These are phyloP conservation scores for Daldinia vernicosa DNA, from an alignment of 495 filamentous ascomycete genomes.

Conservation along the genomic window DNA sequence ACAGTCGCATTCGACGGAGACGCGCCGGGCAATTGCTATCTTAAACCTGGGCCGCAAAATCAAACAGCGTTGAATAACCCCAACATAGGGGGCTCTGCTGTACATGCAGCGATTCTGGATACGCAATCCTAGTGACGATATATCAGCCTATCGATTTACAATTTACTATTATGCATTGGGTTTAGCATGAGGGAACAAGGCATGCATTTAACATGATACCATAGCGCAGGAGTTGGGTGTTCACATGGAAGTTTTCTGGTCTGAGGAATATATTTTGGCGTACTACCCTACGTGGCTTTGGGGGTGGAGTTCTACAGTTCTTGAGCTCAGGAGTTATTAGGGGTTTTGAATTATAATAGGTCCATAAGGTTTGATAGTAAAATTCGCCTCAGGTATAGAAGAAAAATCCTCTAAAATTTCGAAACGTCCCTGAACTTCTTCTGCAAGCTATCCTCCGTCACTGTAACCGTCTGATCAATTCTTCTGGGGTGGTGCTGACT, in stretches of 20 bases:
- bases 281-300: constrained; percentile 4
- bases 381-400: background rate
- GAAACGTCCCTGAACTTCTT: background rate
- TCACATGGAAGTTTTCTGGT: constrained; percentile 4
- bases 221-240: constrained; percentile 36
- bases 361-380: background rate
- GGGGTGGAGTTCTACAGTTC: constrained; percentile 3
- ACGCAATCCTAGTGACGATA: background rate
- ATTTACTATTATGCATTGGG: constrained; percentile 20
- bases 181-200: constrained; percentile 10
- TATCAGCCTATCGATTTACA: background rate
- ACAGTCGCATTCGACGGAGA: constrained; percentile 35
- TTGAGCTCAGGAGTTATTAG: background rate
- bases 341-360: background rate
- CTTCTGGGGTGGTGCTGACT: background rate
- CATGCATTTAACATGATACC: constrained; percentile 31
- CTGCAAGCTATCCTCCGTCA: background rate
- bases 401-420: too few species aligned
- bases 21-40: constrained; percentile 58
- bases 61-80: constrained; percentile 41
- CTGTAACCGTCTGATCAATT: background rate
- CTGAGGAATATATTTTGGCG: constrained; percentile 7
- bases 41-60: constrained; percentile 54
- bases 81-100: constrained; percentile 34
- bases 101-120: constrained; percentile 42